Conservation (phyloP, 2,329 filamentous ascomycete genomes). For the Ophiostoma pallidulum region DNA sequence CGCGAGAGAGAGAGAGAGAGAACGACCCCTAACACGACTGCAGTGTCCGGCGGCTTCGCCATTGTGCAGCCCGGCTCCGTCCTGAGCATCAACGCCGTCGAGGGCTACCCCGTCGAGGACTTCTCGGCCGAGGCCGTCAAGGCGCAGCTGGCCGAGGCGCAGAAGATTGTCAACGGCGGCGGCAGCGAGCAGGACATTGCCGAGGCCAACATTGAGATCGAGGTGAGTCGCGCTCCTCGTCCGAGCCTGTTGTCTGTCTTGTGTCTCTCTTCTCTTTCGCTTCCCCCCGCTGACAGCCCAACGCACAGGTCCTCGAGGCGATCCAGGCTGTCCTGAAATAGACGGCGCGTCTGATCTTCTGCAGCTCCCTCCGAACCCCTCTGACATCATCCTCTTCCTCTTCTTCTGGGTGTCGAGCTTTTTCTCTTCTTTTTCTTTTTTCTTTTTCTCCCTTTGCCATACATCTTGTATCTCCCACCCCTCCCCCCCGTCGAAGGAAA, state of each 20-base stretch:
- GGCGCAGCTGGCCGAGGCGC: slow-evolving; percentile 84
- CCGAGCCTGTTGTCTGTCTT: not conserved
- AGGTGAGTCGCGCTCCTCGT: slow-evolving; percentile 53
- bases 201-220: slow-evolving; percentile 97
- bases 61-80: slow-evolving; percentile 90
- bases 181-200: slow-evolving; percentile 97
- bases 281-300: too few relatives aligned
- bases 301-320: slow-evolving; percentile 66
- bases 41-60: slow-evolving; percentile 94
- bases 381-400: not conserved
- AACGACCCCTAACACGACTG: too few relatives aligned
- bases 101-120: slow-evolving; percentile 89
- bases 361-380: not conserved
- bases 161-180: slow-evolving; percentile 83
- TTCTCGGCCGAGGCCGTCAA: slow-evolving; percentile 88
- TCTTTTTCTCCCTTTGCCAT: not conserved
- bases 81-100: slow-evolving; percentile 96
- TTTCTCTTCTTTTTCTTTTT: not conserved
- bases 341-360: slow-evolving; percentile 15
- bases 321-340: slow-evolving; percentile 76
- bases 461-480: slow-evolving; percentile 2
- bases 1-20: too few relatives aligned
- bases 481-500: not conserved
- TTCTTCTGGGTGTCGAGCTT: not conserved
- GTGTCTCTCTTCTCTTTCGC: not conserved